Conservation (phyloP, 164 flowering plant genomes). For the Dillenia turbinata region DNA sequence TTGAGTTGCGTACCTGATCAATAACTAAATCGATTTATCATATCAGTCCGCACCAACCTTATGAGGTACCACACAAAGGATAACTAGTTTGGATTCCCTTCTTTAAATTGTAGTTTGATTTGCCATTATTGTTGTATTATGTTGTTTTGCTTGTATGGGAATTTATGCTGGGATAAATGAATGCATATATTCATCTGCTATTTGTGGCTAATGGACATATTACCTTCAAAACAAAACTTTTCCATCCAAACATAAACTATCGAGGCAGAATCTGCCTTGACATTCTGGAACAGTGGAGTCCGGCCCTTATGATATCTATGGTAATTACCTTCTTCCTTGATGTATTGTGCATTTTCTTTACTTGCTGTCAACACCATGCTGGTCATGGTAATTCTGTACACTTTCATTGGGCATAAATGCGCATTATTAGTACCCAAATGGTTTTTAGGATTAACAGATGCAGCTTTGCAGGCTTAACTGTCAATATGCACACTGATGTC, state of each 20-base stretch:
- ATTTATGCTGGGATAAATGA: too few relatives aligned
- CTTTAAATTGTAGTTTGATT: too few relatives aligned
- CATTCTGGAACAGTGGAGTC: slow-evolving; percentile 71
- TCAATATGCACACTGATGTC: slow-evolving; percentile 60
- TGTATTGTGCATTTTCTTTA: not conserved
- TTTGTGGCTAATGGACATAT: slow-evolving; percentile 27
- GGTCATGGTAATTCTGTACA: not conserved
- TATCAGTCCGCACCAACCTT: too few relatives aligned
- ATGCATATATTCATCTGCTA: too few relatives aligned
- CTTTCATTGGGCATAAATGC: not conserved
- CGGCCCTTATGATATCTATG: slow-evolving; percentile 63
- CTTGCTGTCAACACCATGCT: not conserved
- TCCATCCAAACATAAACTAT: slow-evolving; percentile 62
- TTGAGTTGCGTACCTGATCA: too few relatives aligned
- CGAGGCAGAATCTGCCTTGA: slow-evolving; percentile 64
- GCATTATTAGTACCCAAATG: not conserved
- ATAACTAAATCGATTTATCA: too few relatives aligned
- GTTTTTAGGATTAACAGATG: not conserved
- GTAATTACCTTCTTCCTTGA: slow-evolving; percentile 16
- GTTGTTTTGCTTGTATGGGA: too few relatives aligned
- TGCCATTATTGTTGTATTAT: too few relatives aligned
- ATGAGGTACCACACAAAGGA: too few relatives aligned
- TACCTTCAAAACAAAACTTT: slow-evolving; percentile 54
- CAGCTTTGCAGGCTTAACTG: slow-evolving; percentile 39
- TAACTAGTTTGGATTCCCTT: too few relatives aligned